Base-by-base conservation (phyloP, 2,329 filamentous ascomycete species). In the Juglanconis sp. region DNA sequence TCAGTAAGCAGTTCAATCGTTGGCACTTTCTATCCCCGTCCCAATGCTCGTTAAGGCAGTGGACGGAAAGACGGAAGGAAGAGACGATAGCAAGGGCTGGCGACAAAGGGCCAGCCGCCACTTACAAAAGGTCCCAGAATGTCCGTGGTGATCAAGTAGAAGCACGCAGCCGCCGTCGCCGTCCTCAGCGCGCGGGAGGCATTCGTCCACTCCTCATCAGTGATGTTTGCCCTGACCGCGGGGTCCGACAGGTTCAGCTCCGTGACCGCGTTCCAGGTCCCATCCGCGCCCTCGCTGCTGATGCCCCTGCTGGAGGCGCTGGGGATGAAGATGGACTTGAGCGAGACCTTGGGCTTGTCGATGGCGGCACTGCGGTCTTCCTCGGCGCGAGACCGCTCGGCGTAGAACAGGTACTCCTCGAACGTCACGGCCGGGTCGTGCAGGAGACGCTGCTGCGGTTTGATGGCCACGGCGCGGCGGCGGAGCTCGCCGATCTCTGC, bases 71-170 rank as follows among this genome's bases (percentile, higher is more conserved):
- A n/a, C n/a, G n/a, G n/a, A n/a, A n/a, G n/a, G n/a, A n/a, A n/a
- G 10, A 17, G 52, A 30, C 24, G 7, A 38, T n/a, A 36, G 10
- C 15, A 6, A 36, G 3, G 13, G 24, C 5, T 2, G 36, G n/a
- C 46, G 9, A 47, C 40, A 57, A 72, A 77, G 0, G 76, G 76
- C 1, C 77, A n/a, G 38, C 15, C 13, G 24, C 8, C 4, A 50
- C 54, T 56, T 17, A 56, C 54, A 57, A 72, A 77, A 0, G 76
- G 76, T 1, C 77, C 77, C 9, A 79, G 65, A 50, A 79, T 74
- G 61, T 79, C 77, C 1, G 77, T 79, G 3, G 77, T 78, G 61
- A 79, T 78, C 50, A 79, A 68, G 57, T 77, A 79, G 63, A 80
- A 80, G 50, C 75, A 72, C 6, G 76, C 73, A 8, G 77, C 76